These are phyloP conservation scores for Arxiozyma slooffiae DNA, from an alignment of 1,139 yeast species.

Conservation along the genomic window DNA sequence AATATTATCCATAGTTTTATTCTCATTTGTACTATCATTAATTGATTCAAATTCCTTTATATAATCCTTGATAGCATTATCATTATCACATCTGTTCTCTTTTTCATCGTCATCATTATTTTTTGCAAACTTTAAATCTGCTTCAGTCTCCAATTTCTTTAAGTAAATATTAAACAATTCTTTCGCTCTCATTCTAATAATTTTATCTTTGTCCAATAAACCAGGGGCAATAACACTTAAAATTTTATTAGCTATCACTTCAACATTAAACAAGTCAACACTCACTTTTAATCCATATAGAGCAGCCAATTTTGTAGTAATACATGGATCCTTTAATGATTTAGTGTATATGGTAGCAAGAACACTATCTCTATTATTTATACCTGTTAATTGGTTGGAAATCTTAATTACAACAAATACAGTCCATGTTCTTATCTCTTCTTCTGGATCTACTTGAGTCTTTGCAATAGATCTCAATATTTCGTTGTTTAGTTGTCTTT, in stretches of 20 bases:
- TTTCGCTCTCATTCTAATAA: conserved; percentile 65
- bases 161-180: conserved; percentile 56
- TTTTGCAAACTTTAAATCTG: conserved; percentile 39
- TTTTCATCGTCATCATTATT: conserved; percentile 25
- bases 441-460: conserved; percentile 75
- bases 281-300: conserved; percentile 62
- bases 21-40: conserved; percentile 2
- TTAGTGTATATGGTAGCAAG: conserved; percentile 80
- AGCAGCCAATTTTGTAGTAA: conserved; percentile 71
- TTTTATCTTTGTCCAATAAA: conserved; percentile 60
- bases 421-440: conserved; percentile 81
- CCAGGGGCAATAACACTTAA: conserved; percentile 80
- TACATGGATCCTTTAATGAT: conserved; percentile 70
- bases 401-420: conserved; percentile 66
- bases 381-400: conserved; percentile 50
- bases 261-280: conserved; percentile 58
- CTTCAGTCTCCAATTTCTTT: conserved; percentile 53
- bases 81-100: not conserved
- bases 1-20: not conserved
- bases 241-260: conserved; percentile 71
- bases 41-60: not conserved
- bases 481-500: conserved; percentile 80
- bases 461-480: conserved; percentile 72
- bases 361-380: conserved; percentile 47
- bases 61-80: conserved; percentile 1